Percentiles rank a stretch among this genome's conserved stretches.
These are phyloP conservation scores for Pseudogymnoascus sp. DNA, from an alignment of 2,329 filamentous ascomycete species.

Conservation along the genomic window DNA sequence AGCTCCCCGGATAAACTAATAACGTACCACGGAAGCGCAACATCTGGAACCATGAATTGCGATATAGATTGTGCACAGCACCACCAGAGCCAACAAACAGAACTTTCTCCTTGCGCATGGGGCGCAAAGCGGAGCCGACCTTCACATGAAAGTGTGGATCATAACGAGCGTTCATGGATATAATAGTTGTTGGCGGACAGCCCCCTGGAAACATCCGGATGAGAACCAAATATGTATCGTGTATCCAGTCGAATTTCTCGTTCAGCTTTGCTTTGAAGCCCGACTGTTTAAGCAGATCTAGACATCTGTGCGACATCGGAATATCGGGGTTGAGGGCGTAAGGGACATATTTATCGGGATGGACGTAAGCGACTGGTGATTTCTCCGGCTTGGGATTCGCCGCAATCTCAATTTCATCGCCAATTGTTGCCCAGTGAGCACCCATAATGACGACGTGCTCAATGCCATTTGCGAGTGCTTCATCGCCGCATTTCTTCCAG, in stretches of 20 bases:
- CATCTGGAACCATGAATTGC: constrained; percentile 62
- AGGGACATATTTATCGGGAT: constrained; percentile 55
- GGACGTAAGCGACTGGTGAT: constrained; percentile 58
- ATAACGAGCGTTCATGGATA: constrained; percentile 47
- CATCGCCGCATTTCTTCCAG: constrained; percentile 58
- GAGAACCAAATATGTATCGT: constrained; percentile 61
- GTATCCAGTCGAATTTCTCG: constrained; percentile 59
- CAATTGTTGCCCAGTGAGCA: constrained; percentile 56
- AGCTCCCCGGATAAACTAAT: background rate
- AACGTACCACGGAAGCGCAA: constrained; percentile 32
- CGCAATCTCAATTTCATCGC: constrained; percentile 50
- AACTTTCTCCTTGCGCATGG: constrained; percentile 47
- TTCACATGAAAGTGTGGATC: constrained; percentile 50
- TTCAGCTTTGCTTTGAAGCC: constrained; percentile 51
- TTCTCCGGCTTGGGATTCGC: constrained; percentile 54
- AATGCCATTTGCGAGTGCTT: constrained; percentile 50
- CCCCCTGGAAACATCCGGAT: constrained; percentile 59
- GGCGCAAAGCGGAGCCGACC: constrained; percentile 50
- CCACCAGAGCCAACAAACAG: constrained; percentile 57
- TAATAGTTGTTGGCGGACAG: constrained; percentile 56
- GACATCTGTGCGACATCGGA: constrained; percentile 41
- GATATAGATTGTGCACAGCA: constrained; percentile 64
- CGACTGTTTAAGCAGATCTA: constrained; percentile 41
- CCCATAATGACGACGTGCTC: constrained; percentile 61
- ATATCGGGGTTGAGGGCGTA: constrained; percentile 57